These are phyloP conservation scores for Apophysomyces elegans DNA, from an alignment of 371 early-diverging fungal genomes.

Conservation along the genomic window DNA sequence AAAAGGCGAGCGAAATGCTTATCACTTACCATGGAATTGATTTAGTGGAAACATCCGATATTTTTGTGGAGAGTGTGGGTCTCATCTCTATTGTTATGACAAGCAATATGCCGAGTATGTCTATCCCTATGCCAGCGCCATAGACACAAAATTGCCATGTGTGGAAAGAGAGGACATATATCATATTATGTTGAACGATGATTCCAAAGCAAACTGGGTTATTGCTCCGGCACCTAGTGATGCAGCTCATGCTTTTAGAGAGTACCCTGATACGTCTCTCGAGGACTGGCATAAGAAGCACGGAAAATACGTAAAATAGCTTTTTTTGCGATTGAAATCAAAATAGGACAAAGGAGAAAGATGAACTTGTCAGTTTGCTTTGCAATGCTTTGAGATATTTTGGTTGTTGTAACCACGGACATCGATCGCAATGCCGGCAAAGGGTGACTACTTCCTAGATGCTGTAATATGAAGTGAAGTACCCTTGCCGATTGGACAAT, in stretches of 20 bases:
- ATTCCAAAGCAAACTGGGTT: constrained; percentile 47
- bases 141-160: constrained; percentile 41
- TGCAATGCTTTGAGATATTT: too few relatives aligned
- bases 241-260: constrained; percentile 28
- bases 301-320: too few relatives aligned
- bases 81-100: constrained; percentile 45
- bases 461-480: too few relatives aligned
- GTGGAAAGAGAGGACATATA: constrained; percentile 26
- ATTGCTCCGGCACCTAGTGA: constrained; percentile 18
- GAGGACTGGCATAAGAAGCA: constrained; percentile 49
- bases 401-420: too few relatives aligned
- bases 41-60: constrained; percentile 48
- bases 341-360: too few relatives aligned
- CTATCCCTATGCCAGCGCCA: constrained; percentile 50
- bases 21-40: not conserved
- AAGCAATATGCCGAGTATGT: constrained; percentile 32
- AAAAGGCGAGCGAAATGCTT: not conserved
- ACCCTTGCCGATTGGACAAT: too few relatives aligned
- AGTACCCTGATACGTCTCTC: constrained; percentile 46
- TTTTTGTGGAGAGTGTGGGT: constrained; percentile 52
- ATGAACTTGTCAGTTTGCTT: too few relatives aligned
- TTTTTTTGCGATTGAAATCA: too few relatives aligned
- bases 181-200: constrained; percentile 37
- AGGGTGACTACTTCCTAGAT: too few relatives aligned
- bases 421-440: too few relatives aligned